Conservation (phyloP, 108 stramenopile species). For the Pelagomonas calceolata region DNA sequence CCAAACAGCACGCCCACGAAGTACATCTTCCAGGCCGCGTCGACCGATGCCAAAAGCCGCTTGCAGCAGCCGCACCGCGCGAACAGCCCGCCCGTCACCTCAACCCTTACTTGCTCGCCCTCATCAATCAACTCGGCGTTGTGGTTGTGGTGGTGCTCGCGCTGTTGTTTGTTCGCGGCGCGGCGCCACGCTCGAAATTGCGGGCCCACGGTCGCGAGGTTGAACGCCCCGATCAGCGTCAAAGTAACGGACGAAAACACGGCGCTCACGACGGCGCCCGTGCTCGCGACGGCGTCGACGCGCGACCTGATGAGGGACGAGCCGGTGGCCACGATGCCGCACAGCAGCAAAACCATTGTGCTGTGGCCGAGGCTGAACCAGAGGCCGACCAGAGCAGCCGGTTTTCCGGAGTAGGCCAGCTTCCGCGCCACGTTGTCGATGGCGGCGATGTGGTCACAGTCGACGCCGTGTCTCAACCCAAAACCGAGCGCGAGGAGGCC, state of each 20-base stretch:
- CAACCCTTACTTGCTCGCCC: too few relatives aligned
- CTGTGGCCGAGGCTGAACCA: conserved; percentile 6
- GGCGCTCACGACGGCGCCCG: neutral
- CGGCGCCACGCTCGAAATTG: neutral
- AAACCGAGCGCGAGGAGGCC: conserved; percentile 2
- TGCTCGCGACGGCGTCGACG: neutral
- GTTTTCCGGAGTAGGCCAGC: neutral
- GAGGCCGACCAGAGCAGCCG: conserved; percentile 1
- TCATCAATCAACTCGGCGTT: too few relatives aligned
- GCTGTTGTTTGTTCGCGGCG: too few relatives aligned
- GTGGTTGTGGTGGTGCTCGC: neutral
- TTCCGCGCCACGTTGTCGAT: conserved; percentile 11
- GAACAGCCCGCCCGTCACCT: too few relatives aligned
- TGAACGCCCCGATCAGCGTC: neutral
- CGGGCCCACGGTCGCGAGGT: neutral
- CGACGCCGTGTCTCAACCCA: conserved; percentile 6
- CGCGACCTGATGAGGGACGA: neutral
- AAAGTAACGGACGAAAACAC: neutral
- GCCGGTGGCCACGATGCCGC: neutral
- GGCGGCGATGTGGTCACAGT: conserved; percentile 11
- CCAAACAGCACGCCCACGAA: conserved; percentile 10
- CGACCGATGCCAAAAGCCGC: neutral
- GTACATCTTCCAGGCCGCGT: conserved; percentile 12
- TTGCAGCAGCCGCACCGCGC: conserved; percentile 7
- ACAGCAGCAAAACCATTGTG: neutral